Base-by-base conservation (phyloP, 2,329 filamentous ascomycete species). In the Apiospora aurea region DNA sequence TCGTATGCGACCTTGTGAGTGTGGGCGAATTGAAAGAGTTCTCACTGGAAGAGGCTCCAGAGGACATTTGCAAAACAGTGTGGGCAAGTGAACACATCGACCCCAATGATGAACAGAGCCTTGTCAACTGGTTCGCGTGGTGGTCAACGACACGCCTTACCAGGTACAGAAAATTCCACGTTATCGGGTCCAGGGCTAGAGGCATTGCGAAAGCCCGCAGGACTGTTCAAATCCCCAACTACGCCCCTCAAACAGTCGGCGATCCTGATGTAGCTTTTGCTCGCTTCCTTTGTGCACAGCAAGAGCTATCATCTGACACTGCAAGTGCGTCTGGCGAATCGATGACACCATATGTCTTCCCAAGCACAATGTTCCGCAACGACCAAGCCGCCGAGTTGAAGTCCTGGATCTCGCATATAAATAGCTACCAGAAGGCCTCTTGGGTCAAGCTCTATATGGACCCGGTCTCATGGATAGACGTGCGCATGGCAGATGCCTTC, bases 71-170 rank as follows among this genome's bases (percentile, higher is more conserved):
- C 7, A 80, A 77, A 66, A 75, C 91, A 7, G 77, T 87, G 1
- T 86, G 84, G 76, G 87, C 86, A 0, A 84, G 85, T 18, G 75
- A 81, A 4, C 78, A 74, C 1, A 87, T 92, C 66, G 85, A 90
- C 71, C 82, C 85, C 0, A 87, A 88, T 71, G 89, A 92, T 73
- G 90, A 92, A 76, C 87, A 90, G 76, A 90, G 87, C 71, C 80
- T 92, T 41, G 85, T 91, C 13, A 89, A 90, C 73, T 91, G 88
- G 87, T 92, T 91, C 77, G 88, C 87, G 1, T 87, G 83, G 79
- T 92, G 89, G 90, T 83, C 88, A 0, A 80, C 83, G 44, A 73
- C 79, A 71, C 85, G 86, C 43, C 76, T 89, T 47, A 85, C 90
- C 71, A 79, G 80, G 53, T 88, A 85, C 75, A 85, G 88, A 44